Evolutionary conservation across 1,139 yeast genomes (phyloP).

Genomic region (Kodamaea alishanica): DNA sequence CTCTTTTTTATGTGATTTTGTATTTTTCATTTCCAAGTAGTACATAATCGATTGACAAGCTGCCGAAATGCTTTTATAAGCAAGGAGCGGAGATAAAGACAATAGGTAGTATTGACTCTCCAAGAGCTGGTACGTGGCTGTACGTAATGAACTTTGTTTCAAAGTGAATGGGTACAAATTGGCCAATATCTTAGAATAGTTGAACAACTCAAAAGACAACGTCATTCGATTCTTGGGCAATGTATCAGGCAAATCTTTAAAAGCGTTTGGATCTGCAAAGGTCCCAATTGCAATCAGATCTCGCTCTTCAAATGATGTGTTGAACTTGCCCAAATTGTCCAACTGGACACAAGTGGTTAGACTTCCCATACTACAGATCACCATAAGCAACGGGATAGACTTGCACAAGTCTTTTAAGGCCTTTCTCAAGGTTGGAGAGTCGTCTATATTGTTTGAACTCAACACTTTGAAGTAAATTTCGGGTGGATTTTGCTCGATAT

Average conservation of each 20-base stretch:
- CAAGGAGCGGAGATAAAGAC: constrained; percentile 35
- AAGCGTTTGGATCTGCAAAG: constrained; percentile 11
- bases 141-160: constrained; percentile 18
- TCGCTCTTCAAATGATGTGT: constrained; percentile 30
- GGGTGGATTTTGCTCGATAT: constrained; percentile 13
- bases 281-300: constrained; percentile 18
- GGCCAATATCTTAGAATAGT: constrained; percentile 23
- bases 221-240: constrained; percentile 21
- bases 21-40: constrained; percentile 18
- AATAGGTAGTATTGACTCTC: constrained; percentile 35
- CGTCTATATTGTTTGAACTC: constrained; percentile 14
- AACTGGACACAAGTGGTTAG: constrained; percentile 32
- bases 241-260: constrained; percentile 11
- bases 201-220: constrained; percentile 24
- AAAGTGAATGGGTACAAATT: constrained; percentile 24
- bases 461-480: constrained; percentile 15
- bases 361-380: constrained; percentile 35
- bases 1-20: constrained; percentile 15
- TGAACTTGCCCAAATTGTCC: constrained; percentile 30
- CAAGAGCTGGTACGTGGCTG: constrained; percentile 31
- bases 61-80: constrained; percentile 30
- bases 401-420: constrained; percentile 24
- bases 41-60: constrained; percentile 39
- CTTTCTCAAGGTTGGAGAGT: constrained; percentile 18
- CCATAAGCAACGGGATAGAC: constrained; percentile 27